Evolutionary conservation across 345 rosid genomes (phyloP).

Genomic region (Lepidium aucheri): DNA sequence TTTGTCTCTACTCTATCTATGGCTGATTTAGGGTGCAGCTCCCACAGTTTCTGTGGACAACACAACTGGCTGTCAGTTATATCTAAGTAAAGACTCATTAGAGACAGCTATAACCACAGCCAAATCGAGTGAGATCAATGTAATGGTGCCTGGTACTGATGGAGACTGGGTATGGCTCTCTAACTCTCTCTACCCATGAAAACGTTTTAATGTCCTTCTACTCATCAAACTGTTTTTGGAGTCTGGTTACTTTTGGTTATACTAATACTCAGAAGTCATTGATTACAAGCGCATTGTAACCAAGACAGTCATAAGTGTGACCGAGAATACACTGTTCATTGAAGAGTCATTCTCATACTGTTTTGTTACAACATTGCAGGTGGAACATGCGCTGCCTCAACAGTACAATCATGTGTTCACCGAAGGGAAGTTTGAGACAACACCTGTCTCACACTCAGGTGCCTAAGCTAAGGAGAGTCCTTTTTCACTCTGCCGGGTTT

Average conservation of each 20-base stretch:
- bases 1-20: conserved; percentile 1
- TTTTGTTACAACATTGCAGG: conserved; percentile 36
- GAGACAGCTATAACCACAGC: conserved; percentile 84
- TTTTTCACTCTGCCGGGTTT: background rate
- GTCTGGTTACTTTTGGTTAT: background rate
- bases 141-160: conserved; percentile 70
- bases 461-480: conserved; percentile 41
- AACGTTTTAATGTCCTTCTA: too few species aligned
- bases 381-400: conserved; percentile 84
- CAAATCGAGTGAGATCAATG: conserved; percentile 88
- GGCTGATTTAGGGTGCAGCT: conserved; percentile 67
- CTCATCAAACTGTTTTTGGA: too few species aligned
- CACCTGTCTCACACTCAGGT: conserved; percentile 94
- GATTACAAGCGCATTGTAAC: background rate
- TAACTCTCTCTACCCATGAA: background rate
- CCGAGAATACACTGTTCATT: background rate
- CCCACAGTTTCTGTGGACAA: conserved; percentile 94
- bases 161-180: conserved; percentile 67
- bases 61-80: conserved; percentile 79
- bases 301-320: background rate
- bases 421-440: conserved; percentile 70
- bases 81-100: conserved; percentile 69
- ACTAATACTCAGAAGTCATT: background rate
- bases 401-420: conserved; percentile 59
- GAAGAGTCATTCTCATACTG: conserved; percentile 1